Evolutionary conservation across 192 early-diverging fungal species (phyloP).

Genomic region (Mortierella hygrophila): DNA sequence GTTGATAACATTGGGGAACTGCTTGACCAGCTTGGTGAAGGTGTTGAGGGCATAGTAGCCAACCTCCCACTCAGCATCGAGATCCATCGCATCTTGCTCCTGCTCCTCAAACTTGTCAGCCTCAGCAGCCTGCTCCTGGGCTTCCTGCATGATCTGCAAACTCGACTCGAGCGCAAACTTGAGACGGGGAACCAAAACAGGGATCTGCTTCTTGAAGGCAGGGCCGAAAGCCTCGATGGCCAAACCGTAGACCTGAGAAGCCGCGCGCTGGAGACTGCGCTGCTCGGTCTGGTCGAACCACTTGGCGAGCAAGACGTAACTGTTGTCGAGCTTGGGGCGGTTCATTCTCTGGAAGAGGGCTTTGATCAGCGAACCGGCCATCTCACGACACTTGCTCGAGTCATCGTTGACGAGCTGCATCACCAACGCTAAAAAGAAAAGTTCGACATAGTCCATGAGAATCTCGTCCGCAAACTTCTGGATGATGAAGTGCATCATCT

Average conservation of each 20-base stretch:
- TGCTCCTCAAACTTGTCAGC: constrained; percentile 31
- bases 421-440: constrained; percentile 89
- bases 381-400: constrained; percentile 91
- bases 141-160: constrained; percentile 59
- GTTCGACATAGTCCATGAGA: constrained; percentile 80
- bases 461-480: constrained; percentile 84
- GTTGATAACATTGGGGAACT: constrained; percentile 65
- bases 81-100: constrained; percentile 61
- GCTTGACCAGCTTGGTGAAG: constrained; percentile 77
- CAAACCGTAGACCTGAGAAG: constrained; percentile 88
- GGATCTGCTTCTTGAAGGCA: constrained; percentile 65
- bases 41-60: constrained; percentile 87
- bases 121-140: constrained; percentile 52
- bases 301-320: constrained; percentile 77
- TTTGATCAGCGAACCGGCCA: constrained; percentile 83
- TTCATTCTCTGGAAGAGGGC: constrained; percentile 74
- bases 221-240: constrained; percentile 84
- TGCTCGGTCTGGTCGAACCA: constrained; percentile 78
- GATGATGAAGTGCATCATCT: constrained; percentile 86
- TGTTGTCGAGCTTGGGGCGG: constrained; percentile 68
- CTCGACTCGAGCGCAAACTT: constrained; percentile 62
- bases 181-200: constrained; percentile 65
- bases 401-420: constrained; percentile 93
- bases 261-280: constrained; percentile 80
- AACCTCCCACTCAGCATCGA: constrained; percentile 86